Evolutionary conservation across 495 filamentous ascomycete species (phyloP).

Genomic region (Acidiella bohemica): DNA sequence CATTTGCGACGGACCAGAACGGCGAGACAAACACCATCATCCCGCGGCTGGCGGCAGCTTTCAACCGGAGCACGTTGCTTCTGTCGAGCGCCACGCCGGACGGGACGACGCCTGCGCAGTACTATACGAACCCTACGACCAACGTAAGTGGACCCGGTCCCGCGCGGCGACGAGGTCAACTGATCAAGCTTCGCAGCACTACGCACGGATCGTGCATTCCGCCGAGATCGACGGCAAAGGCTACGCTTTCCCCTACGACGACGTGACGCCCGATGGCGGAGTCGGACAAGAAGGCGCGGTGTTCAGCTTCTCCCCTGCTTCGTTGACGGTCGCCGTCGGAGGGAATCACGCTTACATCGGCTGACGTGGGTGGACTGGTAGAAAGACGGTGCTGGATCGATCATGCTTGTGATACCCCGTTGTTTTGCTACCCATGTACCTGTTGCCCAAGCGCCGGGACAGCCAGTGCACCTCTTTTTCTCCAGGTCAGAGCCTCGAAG

Average conservation of each 20-base stretch:
- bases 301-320: constrained; percentile 11
- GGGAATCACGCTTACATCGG: constrained; percentile 14
- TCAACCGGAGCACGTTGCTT: constrained; percentile 33
- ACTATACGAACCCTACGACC: constrained; percentile 14
- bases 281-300: constrained; percentile 16
- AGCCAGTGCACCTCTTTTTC: too few relatives aligned
- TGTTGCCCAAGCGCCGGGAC: too few relatives aligned
- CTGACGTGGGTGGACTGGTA: too few relatives aligned
- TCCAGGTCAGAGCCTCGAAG: too few relatives aligned
- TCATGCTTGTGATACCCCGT: too few relatives aligned
- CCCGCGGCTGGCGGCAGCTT: constrained; percentile 36
- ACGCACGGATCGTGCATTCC: constrained; percentile 35
- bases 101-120: constrained; percentile 7
- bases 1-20: constrained; percentile 31
- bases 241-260: constrained; percentile 40
- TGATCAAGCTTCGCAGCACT: constrained; percentile 18
- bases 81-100: constrained; percentile 13
- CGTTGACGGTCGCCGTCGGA: constrained; percentile 15
- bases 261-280: constrained; percentile 33
- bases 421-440: too few relatives aligned
- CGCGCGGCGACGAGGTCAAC: not conserved
- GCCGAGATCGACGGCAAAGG: constrained; percentile 32
- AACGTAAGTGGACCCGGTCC: constrained; percentile 10
- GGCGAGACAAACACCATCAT: constrained; percentile 34
- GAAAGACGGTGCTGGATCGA: too few relatives aligned